A percentile compares a stretch with the other conserved stretches of the same genome.
These are phyloP conservation scores for Cymbidium sinense DNA, from an alignment of 106 monocot genomes.

Conservation along the genomic window DNA sequence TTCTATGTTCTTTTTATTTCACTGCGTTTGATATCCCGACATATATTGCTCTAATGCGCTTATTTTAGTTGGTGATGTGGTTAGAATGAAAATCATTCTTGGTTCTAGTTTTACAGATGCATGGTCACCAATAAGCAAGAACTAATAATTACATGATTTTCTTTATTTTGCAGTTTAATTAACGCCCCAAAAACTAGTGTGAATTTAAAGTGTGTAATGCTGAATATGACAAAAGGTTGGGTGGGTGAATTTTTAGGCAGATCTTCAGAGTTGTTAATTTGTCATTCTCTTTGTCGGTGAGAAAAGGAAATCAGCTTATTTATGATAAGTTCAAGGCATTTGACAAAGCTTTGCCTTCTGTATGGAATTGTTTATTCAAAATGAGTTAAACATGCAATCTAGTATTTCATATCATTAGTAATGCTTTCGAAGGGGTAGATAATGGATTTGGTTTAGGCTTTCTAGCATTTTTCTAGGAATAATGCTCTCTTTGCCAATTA, in stretches of 20 bases:
- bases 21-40: background rate
- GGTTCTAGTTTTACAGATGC: background rate
- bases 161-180: no score
- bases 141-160: background rate
- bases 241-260: background rate
- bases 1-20: background rate
- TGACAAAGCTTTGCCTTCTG: no score
- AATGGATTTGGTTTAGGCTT: no score
- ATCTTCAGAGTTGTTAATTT: background rate
- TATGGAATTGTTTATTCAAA: no score
- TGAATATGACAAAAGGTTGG: background rate
- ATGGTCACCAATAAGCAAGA: background rate
- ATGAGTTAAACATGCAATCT: no score
- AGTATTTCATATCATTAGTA: no score
- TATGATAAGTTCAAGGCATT: no score
- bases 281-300: background rate
- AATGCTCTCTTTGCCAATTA: background rate
- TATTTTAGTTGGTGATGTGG: background rate
- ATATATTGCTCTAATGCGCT: background rate
- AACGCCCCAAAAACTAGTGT: background rate
- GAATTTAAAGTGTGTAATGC: background rate
- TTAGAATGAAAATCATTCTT: background rate
- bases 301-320: background rate
- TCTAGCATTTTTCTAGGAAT: background rate
- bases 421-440: no score